These are phyloP conservation scores for Xerocomus potaroensis DNA, from an alignment of 768 basidiomycete genomes.

Conservation along the genomic window DNA sequence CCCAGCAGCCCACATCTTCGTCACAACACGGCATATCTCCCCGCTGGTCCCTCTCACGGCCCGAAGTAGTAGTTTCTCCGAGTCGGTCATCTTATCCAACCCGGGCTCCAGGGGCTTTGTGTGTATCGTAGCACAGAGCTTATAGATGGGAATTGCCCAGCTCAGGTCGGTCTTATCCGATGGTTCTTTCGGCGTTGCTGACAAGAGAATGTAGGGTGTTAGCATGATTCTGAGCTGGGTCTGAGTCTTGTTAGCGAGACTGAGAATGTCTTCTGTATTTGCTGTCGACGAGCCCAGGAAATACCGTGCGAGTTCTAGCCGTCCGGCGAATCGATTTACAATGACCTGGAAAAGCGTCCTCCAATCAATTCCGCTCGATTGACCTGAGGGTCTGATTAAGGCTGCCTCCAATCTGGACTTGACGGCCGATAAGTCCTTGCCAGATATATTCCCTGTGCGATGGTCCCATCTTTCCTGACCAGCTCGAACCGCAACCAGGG, in stretches of 20 bases:
- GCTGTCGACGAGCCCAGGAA: not conserved
- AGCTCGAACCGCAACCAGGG: not conserved
- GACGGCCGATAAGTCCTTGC: not conserved
- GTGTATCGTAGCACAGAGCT: not conserved
- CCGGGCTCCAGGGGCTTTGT: not conserved
- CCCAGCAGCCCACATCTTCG: not conserved
- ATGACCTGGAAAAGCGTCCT: not conserved
- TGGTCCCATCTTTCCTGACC: constrained; percentile 1
- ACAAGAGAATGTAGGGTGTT: not conserved
- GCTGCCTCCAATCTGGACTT: not conserved
- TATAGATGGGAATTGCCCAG: not conserved
- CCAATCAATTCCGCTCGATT: not conserved
- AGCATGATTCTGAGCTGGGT: not conserved
- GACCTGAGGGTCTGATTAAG: not conserved
- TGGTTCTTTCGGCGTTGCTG: not conserved
- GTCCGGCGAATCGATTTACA: not conserved
- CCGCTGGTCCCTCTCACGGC: not conserved
- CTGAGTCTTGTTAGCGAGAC: not conserved
- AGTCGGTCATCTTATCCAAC: not conserved
- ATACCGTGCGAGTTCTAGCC: not conserved
- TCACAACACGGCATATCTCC: not conserved
- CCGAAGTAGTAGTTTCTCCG: not conserved
- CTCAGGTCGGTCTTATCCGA: not conserved
- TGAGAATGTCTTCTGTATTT: not conserved
- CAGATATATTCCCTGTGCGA: not conserved